Base-by-base conservation (phyloP, 768 basidiomycete genomes). In the Leccinum boreale region DNA sequence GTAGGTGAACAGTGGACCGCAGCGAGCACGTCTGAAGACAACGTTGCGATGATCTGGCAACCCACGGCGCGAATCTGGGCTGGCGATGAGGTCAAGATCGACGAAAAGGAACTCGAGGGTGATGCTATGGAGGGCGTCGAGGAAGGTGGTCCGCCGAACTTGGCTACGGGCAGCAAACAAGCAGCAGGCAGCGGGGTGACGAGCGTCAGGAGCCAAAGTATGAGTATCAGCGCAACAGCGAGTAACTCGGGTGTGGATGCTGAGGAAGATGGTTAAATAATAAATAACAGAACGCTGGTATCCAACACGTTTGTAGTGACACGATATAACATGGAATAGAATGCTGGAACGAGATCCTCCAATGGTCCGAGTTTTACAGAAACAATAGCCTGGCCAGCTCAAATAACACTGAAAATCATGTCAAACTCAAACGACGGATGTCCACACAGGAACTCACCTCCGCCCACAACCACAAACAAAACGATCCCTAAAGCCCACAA, bases 41-140 rank as follows among this genome's bases (percentile, higher is more conserved):
- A 99, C 62, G 85, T 98, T 23, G 82, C 93, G 45, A 95, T 96
- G 92, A 85, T 96, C 5, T 99, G 97, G 97, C 92, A 94, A 69
- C 95, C 96, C 15, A 93, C 90, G 17, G 90, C 92, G 82, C 89
- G 92, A 21, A 86, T 98, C 31, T 95, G 92, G 86, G 91, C 92
- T 3, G 92, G 91, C 3, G 95, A 94, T 53, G 89, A 88, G 63
- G 85, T 94, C 57, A 89, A 85, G 65, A 80, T 96, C 29, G 85
- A 92, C 57, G 87, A 89, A 60, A 87, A 87, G 71, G 92, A 96
- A 67, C 77, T 97, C 55, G 94, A 96, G 70, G 78, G 78, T 47
- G 88, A 89, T 60, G 79, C 81, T 11, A 91, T 91, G 90, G 83
- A 92, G 65, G 90, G 87, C 24, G 66, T 90, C 4, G 89, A 90